These are phyloP conservation scores for Blastocystis sp. DNA, from an alignment of 352 stramenopile species.

Conservation along the genomic window DNA sequence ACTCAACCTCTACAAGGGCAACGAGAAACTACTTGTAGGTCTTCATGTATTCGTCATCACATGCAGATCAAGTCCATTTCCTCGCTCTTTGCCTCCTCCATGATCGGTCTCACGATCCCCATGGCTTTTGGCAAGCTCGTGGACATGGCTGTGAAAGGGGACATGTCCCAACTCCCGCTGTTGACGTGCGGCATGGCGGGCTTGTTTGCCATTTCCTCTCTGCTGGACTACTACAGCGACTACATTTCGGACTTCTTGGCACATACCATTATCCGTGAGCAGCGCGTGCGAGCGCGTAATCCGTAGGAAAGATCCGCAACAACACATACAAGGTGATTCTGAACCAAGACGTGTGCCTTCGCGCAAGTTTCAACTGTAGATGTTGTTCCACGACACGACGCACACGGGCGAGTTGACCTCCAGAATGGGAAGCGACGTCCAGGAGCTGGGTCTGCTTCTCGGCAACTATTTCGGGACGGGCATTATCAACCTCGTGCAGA, in stretches of 20 bases:
- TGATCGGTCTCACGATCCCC: constrained; percentile 53
- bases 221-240: constrained; percentile 71
- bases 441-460: constrained; percentile 57
- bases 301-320: constrained; percentile 57
- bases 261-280: constrained; percentile 54
- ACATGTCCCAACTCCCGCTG: constrained; percentile 56
- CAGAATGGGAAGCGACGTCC: constrained; percentile 60
- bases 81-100: constrained; percentile 57
- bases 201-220: constrained; percentile 39
- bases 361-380: neutral
- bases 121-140: constrained; percentile 69
- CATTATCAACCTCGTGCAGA: constrained; percentile 67
- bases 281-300: neutral
- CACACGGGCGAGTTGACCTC: constrained; percentile 64
- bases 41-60: neutral
- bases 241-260: constrained; percentile 73
- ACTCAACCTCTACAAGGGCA: constrained; percentile 61
- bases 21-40: constrained; percentile 31
- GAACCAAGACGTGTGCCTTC: constrained; percentile 35
- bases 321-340: constrained; percentile 70
- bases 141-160: constrained; percentile 59
- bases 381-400: constrained; percentile 68
- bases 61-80: constrained; percentile 53
- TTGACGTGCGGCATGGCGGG: constrained; percentile 58
- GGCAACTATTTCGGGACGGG: constrained; percentile 69